Conservation (phyloP, 106 monocot genomes). For the Phalaenopsis aphrodite region DNA sequence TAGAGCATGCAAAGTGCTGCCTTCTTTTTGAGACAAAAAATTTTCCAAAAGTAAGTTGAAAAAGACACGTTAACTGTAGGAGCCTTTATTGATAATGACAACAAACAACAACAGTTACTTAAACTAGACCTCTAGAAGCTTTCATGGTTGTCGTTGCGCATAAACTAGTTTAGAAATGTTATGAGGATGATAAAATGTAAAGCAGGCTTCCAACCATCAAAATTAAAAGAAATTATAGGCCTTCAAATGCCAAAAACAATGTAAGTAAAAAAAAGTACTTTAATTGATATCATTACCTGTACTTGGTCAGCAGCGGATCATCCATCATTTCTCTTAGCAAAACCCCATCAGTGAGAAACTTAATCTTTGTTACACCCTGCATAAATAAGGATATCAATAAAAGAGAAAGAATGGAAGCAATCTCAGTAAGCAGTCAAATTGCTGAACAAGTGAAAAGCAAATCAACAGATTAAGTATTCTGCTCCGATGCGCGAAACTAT, state of each 20-base stretch:
- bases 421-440: neutral
- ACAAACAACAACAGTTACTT: neutral
- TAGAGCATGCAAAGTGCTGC: neutral
- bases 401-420: neutral
- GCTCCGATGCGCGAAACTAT: neutral
- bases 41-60: neutral
- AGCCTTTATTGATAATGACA: neutral
- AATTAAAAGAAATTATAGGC: neutral
- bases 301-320: conserved; percentile 88
- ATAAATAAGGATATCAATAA: neutral
- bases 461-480: neutral
- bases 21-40: neutral
- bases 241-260: neutral
- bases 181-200: neutral
- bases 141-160: neutral
- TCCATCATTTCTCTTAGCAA: conserved; percentile 99
- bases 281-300: conserved; percentile 50
- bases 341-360: conserved; percentile 98
- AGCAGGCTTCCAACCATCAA: neutral
- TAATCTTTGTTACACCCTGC: conserved; percentile 75
- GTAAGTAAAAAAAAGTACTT: neutral
- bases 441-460: neutral
- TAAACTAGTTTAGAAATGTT: neutral
- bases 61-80: neutral
- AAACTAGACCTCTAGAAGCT: neutral